Conservation (phyloP, 768 basidiomycete genomes). For the Termitomyces sp. region DNA sequence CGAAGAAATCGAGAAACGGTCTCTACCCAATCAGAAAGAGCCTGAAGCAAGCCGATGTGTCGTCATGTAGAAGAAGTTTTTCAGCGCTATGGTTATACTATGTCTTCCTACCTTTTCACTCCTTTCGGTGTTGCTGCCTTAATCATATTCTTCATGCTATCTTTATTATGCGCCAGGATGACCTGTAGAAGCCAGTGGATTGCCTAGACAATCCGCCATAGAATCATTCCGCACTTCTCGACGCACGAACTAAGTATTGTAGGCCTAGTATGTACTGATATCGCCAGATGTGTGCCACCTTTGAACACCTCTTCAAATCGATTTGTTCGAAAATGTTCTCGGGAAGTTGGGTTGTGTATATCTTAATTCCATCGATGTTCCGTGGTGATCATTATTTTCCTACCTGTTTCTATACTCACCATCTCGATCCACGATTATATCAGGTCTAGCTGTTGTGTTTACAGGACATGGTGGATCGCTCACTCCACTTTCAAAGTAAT, state of each 20-base stretch:
- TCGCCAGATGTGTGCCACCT: not conserved
- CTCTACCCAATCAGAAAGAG: slow-evolving; percentile 45
- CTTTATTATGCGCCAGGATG: slow-evolving; percentile 2
- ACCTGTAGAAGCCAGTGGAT: not conserved
- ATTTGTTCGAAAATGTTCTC: not conserved
- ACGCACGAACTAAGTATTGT: slow-evolving; percentile 13
- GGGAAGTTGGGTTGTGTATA: not conserved
- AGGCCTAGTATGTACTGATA: slow-evolving; percentile 12
- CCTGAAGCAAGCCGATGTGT: slow-evolving; percentile 33
- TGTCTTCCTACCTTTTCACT: not conserved
- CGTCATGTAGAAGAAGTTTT: slow-evolving; percentile 32
- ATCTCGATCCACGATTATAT: not conserved
- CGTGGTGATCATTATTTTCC: not conserved
- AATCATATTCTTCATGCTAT: not conserved
- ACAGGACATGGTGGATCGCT: not conserved
- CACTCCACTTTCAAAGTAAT: too few relatives aligned
- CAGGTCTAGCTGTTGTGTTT: not conserved
- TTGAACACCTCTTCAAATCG: not conserved
- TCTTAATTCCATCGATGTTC: not conserved
- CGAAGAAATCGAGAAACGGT: slow-evolving; percentile 76
- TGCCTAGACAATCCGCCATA: slow-evolving; percentile 6
- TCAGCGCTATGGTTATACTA: not conserved
- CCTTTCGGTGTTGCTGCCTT: not conserved
- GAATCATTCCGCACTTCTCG: slow-evolving; percentile 4
- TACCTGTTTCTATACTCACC: too few relatives aligned